Evolutionary conservation across 768 basidiomycete genomes (phyloP).

Genomic region (Hygrocybe coccinea): DNA sequence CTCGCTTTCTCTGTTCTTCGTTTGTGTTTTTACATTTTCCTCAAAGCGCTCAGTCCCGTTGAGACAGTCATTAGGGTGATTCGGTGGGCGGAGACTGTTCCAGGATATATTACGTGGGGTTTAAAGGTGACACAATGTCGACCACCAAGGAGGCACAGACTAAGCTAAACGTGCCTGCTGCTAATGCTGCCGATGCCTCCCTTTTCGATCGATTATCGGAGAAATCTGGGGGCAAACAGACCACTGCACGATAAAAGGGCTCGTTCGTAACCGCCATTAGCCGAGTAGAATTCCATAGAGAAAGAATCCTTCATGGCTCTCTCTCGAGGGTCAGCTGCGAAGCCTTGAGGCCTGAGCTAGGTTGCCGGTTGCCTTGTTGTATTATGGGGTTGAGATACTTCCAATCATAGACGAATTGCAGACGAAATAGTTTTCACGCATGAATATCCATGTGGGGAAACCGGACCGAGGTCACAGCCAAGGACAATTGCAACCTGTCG

Average conservation of each 20-base stretch:
- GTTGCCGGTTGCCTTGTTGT: too few relatives aligned
- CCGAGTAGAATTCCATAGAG: slow-evolving; percentile 1
- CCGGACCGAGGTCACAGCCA: too few relatives aligned
- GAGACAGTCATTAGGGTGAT: slow-evolving; percentile 45
- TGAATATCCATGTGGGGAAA: too few relatives aligned
- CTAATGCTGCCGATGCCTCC: slow-evolving; percentile 69
- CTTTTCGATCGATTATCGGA: slow-evolving; percentile 56
- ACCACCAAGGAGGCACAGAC: slow-evolving; percentile 54
- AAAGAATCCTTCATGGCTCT: neutral
- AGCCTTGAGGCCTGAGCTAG: too few relatives aligned
- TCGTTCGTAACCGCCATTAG: neutral
- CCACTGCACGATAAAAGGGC: slow-evolving; percentile 50
- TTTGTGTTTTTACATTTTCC: slow-evolving; percentile 37
- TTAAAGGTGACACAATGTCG: slow-evolving; percentile 66
- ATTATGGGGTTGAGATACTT: too few relatives aligned
- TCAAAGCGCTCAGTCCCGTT: neutral
- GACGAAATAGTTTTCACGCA: too few relatives aligned
- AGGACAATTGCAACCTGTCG: too few relatives aligned
- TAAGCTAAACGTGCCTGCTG: slow-evolving; percentile 73
- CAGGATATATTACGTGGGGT: slow-evolving; percentile 75
- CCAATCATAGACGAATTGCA: too few relatives aligned
- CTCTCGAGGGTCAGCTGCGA: too few relatives aligned
- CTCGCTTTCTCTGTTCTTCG: slow-evolving; percentile 74
- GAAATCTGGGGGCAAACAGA: slow-evolving; percentile 55
- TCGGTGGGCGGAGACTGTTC: slow-evolving; percentile 60